Base-by-base conservation (phyloP, 2,329 filamentous ascomycete genomes). In the Fusarium torulosum region DNA sequence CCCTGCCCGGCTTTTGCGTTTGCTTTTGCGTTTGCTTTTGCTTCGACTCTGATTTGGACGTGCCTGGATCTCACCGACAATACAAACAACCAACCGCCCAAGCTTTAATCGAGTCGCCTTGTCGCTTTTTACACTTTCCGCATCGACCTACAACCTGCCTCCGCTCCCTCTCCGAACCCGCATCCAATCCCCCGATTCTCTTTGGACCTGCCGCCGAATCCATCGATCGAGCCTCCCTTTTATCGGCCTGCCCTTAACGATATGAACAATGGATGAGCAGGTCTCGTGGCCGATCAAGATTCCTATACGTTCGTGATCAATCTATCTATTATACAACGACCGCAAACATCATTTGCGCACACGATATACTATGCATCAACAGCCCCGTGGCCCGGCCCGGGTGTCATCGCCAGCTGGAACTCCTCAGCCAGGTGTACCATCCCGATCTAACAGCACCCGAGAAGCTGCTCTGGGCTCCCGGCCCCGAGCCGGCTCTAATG, bases 331-430 rank as follows among this genome's bases (percentile, higher is more conserved):
- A 41, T 55, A 40, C 56, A 61, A 37, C 58, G 25, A 31, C n/a
- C 40, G 41, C 56, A 41, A 37, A 14, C 23, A 51, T 49, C 46
- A 40, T 54, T 45, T 51, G 59, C 35, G 59, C 49, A 50, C 47
- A 53, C 54, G 43, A 59, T 37, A 42, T 66, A 72, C 47, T 51
- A 97, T 97, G 94, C 94, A 97, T 87, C 94, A 97, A 81, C 92
- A 94, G 81, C 90, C 92, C 73, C 90, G 94, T 73, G 87, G 89
- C 66, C 87, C 91, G 70, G 90, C 91, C 69, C 86, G 89, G 78
- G 86, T 88, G 74, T 86, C 90, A 64, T 93, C 92, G 65, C 90
- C 93, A 65, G 90, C 90, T 73, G 88, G 86, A 73, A 90, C 90
- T 47, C 86, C 90, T 52, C 87, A 90, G 76, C 90, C 91, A 62